These are phyloP conservation scores for Senecio squalidus DNA, from an alignment of 140 eudicot genomes.

Conservation along the genomic window DNA sequence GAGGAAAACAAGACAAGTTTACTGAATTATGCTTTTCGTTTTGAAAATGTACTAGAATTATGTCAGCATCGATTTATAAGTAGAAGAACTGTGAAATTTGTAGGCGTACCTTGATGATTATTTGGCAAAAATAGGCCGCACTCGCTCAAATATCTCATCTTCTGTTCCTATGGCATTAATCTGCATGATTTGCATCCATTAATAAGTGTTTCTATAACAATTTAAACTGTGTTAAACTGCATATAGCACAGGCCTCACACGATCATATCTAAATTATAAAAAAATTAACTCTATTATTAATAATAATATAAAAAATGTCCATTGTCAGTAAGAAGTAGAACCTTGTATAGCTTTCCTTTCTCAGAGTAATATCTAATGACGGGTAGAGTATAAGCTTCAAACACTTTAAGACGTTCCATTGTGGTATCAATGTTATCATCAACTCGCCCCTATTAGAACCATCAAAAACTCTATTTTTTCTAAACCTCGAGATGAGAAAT, in stretches of 20 bases:
- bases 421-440: conserved; percentile 86
- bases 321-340: conserved; percentile 14
- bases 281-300: background rate
- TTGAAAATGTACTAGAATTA: background rate
- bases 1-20: background rate
- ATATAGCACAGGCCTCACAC: background rate
- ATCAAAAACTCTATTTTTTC: background rate
- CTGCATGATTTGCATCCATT: conserved; percentile 41
- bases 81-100: background rate
- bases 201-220: background rate
- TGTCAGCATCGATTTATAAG: background rate
- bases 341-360: conserved; percentile 85
- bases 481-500: background rate
- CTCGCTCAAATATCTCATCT: conserved; percentile 77
- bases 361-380: conserved; percentile 70
- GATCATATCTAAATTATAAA: background rate
- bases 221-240: background rate
- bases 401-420: conserved; percentile 80
- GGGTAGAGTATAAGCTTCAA: conserved; percentile 68
- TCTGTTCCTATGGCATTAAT: conserved; percentile 82
- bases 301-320: background rate
- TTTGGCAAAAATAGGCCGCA: conserved; percentile 55
- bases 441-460: conserved; percentile 64
- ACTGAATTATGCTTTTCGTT: background rate
- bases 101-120: conserved; percentile 39